Evolutionary conservation across 2,329 filamentous ascomycete genomes (phyloP), one percentile per base, ranked within the genome.

Genomic region (Cladophialophora carrionii): DNA sequence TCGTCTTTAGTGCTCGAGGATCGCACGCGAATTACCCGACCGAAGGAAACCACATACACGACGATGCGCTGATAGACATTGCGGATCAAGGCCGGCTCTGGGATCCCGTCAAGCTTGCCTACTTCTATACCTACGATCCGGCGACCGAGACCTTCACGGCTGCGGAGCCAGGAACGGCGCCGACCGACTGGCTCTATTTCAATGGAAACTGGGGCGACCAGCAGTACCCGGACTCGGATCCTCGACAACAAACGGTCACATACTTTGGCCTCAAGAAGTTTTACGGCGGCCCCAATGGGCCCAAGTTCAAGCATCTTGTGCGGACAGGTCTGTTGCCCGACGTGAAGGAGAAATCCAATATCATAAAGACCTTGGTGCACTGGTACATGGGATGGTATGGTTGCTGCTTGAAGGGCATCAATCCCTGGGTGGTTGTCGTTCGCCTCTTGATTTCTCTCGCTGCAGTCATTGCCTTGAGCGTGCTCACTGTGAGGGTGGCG

Each of bases 211-310:
- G 95, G 95, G 95, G 95, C 43, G 95, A 98, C 77, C 92, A 94
- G 74, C 85, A 92, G 71, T 97, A 96, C 74, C 87, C 88, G 2
- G 83, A 96, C 4, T 87, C 86, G 41, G 95, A 99, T 72, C 77
- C 79, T 26, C 85, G 95, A 56, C 95, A 98, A 76, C 34, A 56
- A 22, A 69, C 64, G 1, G 98, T 96, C 83, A 86, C 91, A 37
- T 88, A 98, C 68, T 90, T 93, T 62, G 92, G 92, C 0, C 90
- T 97, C 75, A 96, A 96, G 72, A 93, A 98, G 78, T 98, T 96
- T 75, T 90, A 96, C 26, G 92, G 90, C 52, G 94, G 95, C 0
- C 94, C 94, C 0, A 78, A 89, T 4, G 95, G 94, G 0, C 94
- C 94, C 3, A 87, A 90, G 68, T 95, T 89, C 82, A 98, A 98